These are phyloP conservation scores for Hypoxylon intermedium DNA, from an alignment of 495 filamentous ascomycete species.

Conservation along the genomic window DNA sequence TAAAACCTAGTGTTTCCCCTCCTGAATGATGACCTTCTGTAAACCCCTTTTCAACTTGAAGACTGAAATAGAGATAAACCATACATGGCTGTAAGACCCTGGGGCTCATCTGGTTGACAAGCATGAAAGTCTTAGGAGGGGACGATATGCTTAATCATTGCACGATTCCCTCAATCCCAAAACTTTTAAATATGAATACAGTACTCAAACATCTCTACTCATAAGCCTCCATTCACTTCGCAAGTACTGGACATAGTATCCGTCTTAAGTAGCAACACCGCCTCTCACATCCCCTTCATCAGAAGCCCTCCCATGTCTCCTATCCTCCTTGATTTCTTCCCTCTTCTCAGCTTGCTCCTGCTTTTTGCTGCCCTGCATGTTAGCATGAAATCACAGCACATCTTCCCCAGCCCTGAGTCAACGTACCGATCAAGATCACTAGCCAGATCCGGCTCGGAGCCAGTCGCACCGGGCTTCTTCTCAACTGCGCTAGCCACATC, in stretches of 20 bases:
- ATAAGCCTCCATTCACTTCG: background rate
- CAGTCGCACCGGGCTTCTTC: slow-evolving; percentile 47
- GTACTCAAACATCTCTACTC: background rate
- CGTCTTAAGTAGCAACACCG: slow-evolving; percentile 17
- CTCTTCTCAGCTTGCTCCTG: slow-evolving; percentile 41
- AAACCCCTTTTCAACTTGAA: no score
- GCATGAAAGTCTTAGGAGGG: no score
- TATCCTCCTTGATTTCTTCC: slow-evolving; percentile 44
- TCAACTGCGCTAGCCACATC: slow-evolving; percentile 59
- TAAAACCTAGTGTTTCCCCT: no score
- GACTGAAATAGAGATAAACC: no score
- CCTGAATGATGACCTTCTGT: no score
- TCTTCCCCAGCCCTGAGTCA: no score
- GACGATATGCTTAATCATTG: no score
- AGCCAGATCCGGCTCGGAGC: slow-evolving; percentile 42
- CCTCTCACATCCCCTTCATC: slow-evolving; percentile 28
- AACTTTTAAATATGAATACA: background rate
- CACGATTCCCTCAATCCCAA: no score
- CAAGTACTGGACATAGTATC: background rate
- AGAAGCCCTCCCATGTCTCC: slow-evolving; percentile 30
- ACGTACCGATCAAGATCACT: slow-evolving; percentile 51
- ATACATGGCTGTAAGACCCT: no score
- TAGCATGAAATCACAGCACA: slow-evolving; percentile 6
- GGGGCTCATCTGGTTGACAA: no score
- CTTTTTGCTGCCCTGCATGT: slow-evolving; percentile 37